Evolutionary conservation across 768 basidiomycete genomes (phyloP), one percentile per base, ranked within the genome.

Genomic region (Tricholomella constricta): DNA sequence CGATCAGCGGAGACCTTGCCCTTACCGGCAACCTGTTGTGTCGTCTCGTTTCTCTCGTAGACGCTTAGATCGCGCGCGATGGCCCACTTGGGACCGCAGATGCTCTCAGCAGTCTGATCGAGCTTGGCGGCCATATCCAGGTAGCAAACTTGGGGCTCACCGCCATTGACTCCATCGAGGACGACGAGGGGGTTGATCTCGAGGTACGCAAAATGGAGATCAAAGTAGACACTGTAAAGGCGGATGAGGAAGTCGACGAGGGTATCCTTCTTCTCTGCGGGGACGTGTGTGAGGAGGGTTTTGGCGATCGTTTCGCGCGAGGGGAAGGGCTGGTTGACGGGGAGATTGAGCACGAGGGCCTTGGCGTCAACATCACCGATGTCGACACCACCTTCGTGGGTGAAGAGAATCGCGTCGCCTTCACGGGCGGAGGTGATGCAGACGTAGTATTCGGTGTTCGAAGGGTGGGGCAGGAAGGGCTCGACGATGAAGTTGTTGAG

Each of bases 121-220:
- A 99, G 89, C 79, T 98, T 99, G 64, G 96, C 97, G 36, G 97
- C 97, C 96, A 99, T 98, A 71, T 99, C 96, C 57, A 99, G 88
- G 78, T 94, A 98, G 74, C 89, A 88, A 64, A 98, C 93, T 57
- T 83, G 84, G 36, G 88, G 86, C 58, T 86, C 76, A 54, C 82
- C 84, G 17, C 78, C 78, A 27, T 72, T 75, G 58, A 82, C 85
- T 52, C 81, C 86, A 69, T 97, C 94, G 64, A 98, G 86, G 68
- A 92, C 90, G 66, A 98, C 88, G 50, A 99, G 85, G 37, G 97
- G 97, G 82, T 98, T 99, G 75, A 99, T 99, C 76, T 98, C 96
- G 67, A 99, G 92, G 78, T 99, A 98, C 19, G 97, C 94, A 69
- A 98, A 99, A 81, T 99, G 97, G 48, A 98, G 89, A 71, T 99